Evolutionary conservation across 306 rosid genomes (phyloP), one percentile per base, ranked within the genome.

Genomic region (Casuarina cunninghamiana): DNA sequence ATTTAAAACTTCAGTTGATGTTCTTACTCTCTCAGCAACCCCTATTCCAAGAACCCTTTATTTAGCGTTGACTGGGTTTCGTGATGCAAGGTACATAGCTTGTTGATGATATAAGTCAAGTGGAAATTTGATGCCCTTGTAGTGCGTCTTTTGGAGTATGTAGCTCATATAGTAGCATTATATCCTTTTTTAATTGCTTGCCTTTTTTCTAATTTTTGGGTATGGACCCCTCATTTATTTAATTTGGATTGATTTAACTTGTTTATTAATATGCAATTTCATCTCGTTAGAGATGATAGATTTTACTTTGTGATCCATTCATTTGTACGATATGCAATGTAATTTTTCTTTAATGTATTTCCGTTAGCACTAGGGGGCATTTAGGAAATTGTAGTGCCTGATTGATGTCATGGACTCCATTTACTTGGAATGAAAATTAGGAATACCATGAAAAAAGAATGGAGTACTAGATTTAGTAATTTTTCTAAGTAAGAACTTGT

Each of bases 21-120:
- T 92, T 78, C 97, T 95, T 53, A 95, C 97, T 58, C 90, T 91
- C 39, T 95, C 98, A 39, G 97, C 98, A 75, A 95, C 98, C 39
- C 97, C 98, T 32, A 95, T 92, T 71, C 98, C 97, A 12, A 90
- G 98, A 43, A 95, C 98, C 73, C 93, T 95, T 75, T 95, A 95
- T 86, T 86, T 95, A 80, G 98, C 98, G 63, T 82, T 95, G 90
- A 95, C 97, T 39, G 98, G 97, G 63, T 95, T 95, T 72, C 97
- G 98, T 41, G 98, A 95, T 87, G 97, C 93, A 44, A 95, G 98
- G 98, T 95, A 92, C 86, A 50, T 32, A 79, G 71, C 71, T 55
- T 77, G 65, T 81, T 50, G 72, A 53, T 46, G 37, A 38, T 17
- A 11, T 74, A 72, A 80, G 66, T 76, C 68, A 74, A 81, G 42